Evolutionary conservation across 352 stramenopile genomes (phyloP), one percentile per base, ranked within the genome.

Genomic region (Aphanomyces cochlioides): DNA sequence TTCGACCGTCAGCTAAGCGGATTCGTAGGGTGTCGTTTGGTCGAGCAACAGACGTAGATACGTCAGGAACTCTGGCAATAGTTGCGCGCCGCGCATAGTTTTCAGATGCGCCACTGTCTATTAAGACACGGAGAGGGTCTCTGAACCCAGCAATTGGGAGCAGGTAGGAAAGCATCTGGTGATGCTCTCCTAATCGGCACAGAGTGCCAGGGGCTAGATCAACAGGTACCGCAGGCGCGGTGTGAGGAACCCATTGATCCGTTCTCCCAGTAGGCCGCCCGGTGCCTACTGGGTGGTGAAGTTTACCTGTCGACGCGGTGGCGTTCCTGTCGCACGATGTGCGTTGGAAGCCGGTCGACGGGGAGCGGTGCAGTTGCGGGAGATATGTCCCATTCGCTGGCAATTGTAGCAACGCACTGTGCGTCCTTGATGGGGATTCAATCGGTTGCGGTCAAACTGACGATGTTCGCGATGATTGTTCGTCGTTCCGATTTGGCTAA

Each of bases 1-100:
- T 66, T 36, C 75, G 70, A 1, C 63, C 67, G 19, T 78, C 71
- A 7, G 67, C 63, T 36, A 75, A 70, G 47, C 61, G 71, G 0
- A 74, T 66, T 15, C 74, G 63, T 60, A 78, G 70, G 1, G 69
- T 1, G 7, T 53, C 54, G 4, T 56, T 40, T 0, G 50, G 8
- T 1, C n/a, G n/a, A 21, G 50, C n/a, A 3, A 3, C 2, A n/a
- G 8, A 8, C n/a, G n/a, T 19, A 1, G 50, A 1, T 2, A 12
- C 50, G 37, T 58, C 50, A 3, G 28, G 1, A 2, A 36, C 28
- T 28, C 28, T 0, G 28, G 28, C 28, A 2, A 36, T 12, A 57
- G 68, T 68, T 48, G 74, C 69, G 19, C 47, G n/a, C 17, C 68
- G 68, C 66, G 73, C 73, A 50, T 77, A 77, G 34, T 79, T 77